Conservation (phyloP, 2,329 filamentous ascomycete genomes). For the Fusarium sp. region DNA sequence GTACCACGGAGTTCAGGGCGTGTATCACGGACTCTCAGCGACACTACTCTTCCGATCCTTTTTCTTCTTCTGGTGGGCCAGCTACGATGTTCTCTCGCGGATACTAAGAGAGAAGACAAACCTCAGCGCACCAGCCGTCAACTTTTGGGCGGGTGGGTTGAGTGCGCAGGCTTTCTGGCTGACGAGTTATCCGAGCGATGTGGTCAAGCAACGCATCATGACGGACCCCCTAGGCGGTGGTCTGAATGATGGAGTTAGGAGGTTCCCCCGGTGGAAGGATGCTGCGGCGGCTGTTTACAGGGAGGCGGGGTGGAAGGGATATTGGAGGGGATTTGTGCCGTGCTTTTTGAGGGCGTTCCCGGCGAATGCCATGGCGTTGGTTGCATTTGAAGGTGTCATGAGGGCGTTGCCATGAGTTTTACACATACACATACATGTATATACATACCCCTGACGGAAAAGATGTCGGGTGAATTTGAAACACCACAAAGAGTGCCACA, state of each 20-base stretch:
- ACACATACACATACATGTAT: background rate
- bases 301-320: conserved; percentile 79
- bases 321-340: conserved; percentile 91
- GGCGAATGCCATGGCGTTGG: conserved; percentile 90
- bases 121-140: conserved; percentile 79
- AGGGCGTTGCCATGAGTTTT: conserved; percentile 61
- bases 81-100: conserved; percentile 83
- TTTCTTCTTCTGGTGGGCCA: conserved; percentile 99
- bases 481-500: conserved; percentile 45
- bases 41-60: conserved; percentile 89
- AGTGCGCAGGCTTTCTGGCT: conserved; percentile 96
- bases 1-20: conserved; percentile 76
- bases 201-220: conserved; percentile 97
- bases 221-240: conserved; percentile 83
- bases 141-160: conserved; percentile 96
- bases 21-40: conserved; percentile 85
- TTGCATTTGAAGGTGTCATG: conserved; percentile 94
- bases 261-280: conserved; percentile 78
- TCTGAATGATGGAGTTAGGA: conserved; percentile 70
- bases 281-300: conserved; percentile 78
- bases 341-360: conserved; percentile 95
- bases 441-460: conserved; percentile 4
- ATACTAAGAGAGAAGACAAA: conserved; percentile 70
- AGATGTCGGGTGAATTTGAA: conserved; percentile 8
- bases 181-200: conserved; percentile 87